Evolutionary conservation across 495 filamentous ascomycete genomes (phyloP), one percentile per base, ranked within the genome.

Genomic region (Viridothelium virens): DNA sequence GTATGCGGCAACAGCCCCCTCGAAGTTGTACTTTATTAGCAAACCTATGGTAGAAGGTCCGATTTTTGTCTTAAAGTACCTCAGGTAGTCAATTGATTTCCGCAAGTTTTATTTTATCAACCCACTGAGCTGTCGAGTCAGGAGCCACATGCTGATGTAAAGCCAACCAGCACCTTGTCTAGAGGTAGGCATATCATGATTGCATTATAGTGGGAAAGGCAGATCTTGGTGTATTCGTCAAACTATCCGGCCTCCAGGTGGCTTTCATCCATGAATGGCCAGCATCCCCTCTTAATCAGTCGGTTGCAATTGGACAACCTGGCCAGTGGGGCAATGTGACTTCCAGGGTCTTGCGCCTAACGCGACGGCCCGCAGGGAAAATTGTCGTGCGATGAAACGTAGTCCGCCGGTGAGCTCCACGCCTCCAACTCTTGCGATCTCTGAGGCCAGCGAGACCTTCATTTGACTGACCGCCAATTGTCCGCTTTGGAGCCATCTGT

Each of bases 381-480:
- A 59, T 34, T 31, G 36, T 33, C 3, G 5, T 34, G n/a, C 53
- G 53, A 59, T 59, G 53, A 59, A 59, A 59, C 53, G 4, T 36
- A 59, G n/a, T 14, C 31, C 6, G 53, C 31, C 53, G 53, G 31
- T 10, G 18, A 59, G 53, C 53, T 18, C 53, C 53, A 34, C 53
- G 10, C 33, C 31, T 36, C 53, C 53, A 59, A 59, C 53, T 59
- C 10, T 36, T 25, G 25, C 53, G 5, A 7, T 59, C 53, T 59
- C 36, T 59, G 53, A 59, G 53, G 53, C 18, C 53, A 59, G 25
- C 11, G 25, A 59, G 25, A 59, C 53, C 53, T 59, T 59, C 31
- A 9, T 31, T 59, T 59, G 53, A 18, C 53, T 59, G 25, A 9
- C 18, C 53, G 31, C 53, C 53, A 59, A 59, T 59, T 59, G 53